phyloP scores from a whole-genome alignment of 495 filamentous ascomycete species.

The Letharia columbiana region DNA sequence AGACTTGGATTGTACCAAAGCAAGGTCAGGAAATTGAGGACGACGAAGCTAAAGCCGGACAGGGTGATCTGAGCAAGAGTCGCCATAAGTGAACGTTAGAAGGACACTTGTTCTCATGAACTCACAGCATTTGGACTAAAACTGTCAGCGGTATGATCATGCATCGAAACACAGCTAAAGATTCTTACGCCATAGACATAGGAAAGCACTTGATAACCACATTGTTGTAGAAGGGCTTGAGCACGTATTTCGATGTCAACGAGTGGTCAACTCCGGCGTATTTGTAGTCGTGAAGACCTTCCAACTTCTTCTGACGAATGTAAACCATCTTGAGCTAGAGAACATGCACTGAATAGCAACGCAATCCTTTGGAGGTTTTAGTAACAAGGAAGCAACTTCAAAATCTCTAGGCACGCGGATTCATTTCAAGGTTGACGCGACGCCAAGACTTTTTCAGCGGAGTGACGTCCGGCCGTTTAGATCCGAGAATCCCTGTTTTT shows the following conservation, averaged over 20 bases:
- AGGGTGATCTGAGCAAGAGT: slow-evolving; percentile 55
- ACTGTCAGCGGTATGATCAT: not conserved
- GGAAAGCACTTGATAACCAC: slow-evolving; percentile 90
- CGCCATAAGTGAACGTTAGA: not conserved
- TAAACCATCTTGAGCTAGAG: slow-evolving; percentile 55
- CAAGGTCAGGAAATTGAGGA: slow-evolving; percentile 84
- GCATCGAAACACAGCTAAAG: not conserved
- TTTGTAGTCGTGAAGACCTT: slow-evolving; percentile 82
- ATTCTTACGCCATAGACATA: slow-evolving; percentile 74
- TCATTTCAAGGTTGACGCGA: not conserved
- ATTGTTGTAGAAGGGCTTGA: slow-evolving; percentile 97
- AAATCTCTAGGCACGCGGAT: not conserved
- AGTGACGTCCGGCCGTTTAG: not conserved
- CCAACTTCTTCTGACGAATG: slow-evolving; percentile 82
- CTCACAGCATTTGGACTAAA: not conserved
- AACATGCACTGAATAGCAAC: not conserved
- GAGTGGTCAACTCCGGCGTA: slow-evolving; percentile 89
- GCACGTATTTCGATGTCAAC: slow-evolving; percentile 74
- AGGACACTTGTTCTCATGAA: not conserved
- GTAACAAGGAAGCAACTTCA: not conserved
- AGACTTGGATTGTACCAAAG: slow-evolving; percentile 94
- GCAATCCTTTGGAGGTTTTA: not conserved
- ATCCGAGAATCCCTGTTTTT: too few species aligned
- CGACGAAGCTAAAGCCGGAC: slow-evolving; percentile 82
- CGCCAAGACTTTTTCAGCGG: slow-evolving; percentile 5